Evolutionary conservation across 192 early-diverging fungal species (phyloP).

Genomic region (Podila horticola): DNA sequence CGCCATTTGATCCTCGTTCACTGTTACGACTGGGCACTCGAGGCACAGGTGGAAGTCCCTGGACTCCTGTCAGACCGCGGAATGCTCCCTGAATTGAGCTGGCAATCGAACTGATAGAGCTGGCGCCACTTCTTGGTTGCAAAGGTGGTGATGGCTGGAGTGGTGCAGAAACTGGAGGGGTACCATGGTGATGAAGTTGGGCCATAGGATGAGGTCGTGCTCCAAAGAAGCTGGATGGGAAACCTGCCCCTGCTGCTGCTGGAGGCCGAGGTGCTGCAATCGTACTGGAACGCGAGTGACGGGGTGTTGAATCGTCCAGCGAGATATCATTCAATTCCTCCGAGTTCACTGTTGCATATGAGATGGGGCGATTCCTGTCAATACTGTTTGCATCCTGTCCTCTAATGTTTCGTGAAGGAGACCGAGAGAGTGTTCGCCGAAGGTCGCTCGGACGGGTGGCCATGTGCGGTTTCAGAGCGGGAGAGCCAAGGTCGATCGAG

Average conservation of each 20-base stretch:
- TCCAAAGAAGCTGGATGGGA: conserved; percentile 50
- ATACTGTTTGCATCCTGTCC: conserved; percentile 6
- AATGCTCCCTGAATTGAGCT: conserved; percentile 40
- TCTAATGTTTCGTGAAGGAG: conserved; percentile 13
- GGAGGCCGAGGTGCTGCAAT: conserved; percentile 13
- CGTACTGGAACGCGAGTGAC: conserved; percentile 8
- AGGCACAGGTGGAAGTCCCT: conserved; percentile 1
- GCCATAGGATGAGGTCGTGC: conserved; percentile 41
- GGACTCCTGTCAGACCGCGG: conserved; percentile 24
- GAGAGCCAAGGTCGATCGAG: conserved; percentile 13
- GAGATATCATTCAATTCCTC: conserved; percentile 40
- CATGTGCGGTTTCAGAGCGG: background rate
- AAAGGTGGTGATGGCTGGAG: background rate
- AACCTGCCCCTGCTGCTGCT: conserved; percentile 22
- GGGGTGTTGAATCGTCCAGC: conserved; percentile 29
- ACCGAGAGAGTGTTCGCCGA: conserved; percentile 16
- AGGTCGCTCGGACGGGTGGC: conserved; percentile 7
- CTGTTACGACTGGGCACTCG: conserved; percentile 32
- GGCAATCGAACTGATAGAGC: conserved; percentile 41
- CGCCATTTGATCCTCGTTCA: conserved; percentile 17
- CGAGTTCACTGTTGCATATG: conserved; percentile 28
- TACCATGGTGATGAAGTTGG: conserved; percentile 11
- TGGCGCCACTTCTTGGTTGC: conserved; percentile 7
- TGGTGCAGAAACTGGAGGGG: background rate
- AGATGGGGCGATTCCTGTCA: conserved; percentile 9